Percentiles rank a stretch among this genome's conserved stretches.
Evolutionary conservation across 1,139 yeast genomes (phyloP).

Genomic region (Magnusiomyces magnusii): DNA sequence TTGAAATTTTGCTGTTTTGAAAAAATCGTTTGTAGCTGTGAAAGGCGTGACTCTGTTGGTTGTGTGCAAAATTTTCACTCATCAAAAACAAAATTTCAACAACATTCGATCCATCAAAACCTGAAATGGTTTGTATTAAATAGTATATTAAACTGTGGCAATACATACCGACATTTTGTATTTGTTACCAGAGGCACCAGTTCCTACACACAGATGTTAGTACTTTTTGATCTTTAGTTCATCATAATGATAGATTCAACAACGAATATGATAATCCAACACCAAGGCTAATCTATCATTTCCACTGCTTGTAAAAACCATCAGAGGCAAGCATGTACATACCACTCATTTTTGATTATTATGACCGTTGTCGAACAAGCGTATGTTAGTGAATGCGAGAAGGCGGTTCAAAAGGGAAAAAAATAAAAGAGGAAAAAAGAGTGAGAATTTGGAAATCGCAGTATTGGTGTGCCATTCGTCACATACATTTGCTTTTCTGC

Average conservation of each 20-base stretch:
- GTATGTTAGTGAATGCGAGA: background rate
- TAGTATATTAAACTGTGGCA: background rate
- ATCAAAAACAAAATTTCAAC: background rate
- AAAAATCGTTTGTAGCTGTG: no score
- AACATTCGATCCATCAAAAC: background rate
- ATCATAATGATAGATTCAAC: background rate
- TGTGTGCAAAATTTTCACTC: background rate
- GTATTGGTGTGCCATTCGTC: background rate
- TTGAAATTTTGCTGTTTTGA: no score
- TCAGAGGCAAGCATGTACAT: background rate
- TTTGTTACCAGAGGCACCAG: conserved; percentile 99
- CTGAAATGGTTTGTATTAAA: background rate
- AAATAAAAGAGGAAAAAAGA: background rate
- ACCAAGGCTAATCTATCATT: background rate
- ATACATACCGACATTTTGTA: conserved; percentile 96
- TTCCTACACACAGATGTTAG: conserved; percentile 15
- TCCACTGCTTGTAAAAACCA: no score
- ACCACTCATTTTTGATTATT: conserved; percentile 9
- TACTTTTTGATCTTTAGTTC: background rate
- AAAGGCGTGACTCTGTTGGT: no score
- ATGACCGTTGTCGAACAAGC: conserved; percentile 7
- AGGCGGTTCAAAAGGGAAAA: background rate
- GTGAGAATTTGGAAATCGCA: background rate
- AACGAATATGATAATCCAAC: background rate
- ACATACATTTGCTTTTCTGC: no score